These are phyloP conservation scores for Fusarium circinatum DNA, from an alignment of 2,329 filamentous ascomycete species.

Conservation along the genomic window DNA sequence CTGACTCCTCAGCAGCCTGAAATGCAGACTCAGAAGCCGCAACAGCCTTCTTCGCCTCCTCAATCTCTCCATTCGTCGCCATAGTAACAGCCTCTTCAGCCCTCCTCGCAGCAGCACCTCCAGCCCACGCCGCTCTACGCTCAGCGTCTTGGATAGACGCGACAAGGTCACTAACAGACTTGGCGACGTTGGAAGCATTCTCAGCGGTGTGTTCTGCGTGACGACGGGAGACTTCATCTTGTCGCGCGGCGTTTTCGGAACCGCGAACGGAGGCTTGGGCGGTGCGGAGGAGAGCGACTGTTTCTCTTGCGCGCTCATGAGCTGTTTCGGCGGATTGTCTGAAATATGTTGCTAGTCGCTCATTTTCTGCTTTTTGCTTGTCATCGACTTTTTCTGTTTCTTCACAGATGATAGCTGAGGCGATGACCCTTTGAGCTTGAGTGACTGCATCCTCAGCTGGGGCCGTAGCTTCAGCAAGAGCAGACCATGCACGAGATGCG, in stretches of 20 bases:
- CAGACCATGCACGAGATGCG: slow-evolving; percentile 22
- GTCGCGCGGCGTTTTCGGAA: slow-evolving; percentile 12
- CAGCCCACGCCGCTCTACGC: slow-evolving; percentile 6
- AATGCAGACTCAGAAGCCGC: slow-evolving; percentile 21
- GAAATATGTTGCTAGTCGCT: slow-evolving; percentile 7
- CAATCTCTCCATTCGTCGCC: slow-evolving; percentile 20
- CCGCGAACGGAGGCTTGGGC: slow-evolving; percentile 16
- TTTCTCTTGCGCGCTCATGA: slow-evolving; percentile 19
- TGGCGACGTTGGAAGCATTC: not conserved
- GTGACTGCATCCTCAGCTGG: slow-evolving; percentile 27
- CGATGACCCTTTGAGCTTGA: slow-evolving; percentile 20
- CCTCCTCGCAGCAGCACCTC: slow-evolving; percentile 6
- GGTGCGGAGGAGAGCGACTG: slow-evolving; percentile 12
- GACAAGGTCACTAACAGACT: not conserved
- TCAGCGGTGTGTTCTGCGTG: slow-evolving; percentile 14
- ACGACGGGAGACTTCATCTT: slow-evolving; percentile 8
- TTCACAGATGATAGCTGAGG: slow-evolving; percentile 14
- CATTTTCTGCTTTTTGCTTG: slow-evolving; percentile 20
- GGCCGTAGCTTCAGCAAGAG: slow-evolving; percentile 18
- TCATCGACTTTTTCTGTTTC: slow-evolving; percentile 20
- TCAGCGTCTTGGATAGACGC: slow-evolving; percentile 18
- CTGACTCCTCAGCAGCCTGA: slow-evolving; percentile 12
- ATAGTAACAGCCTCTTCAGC: slow-evolving; percentile 22
- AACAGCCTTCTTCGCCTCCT: slow-evolving; percentile 2
- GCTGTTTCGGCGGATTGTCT: slow-evolving; percentile 28